Conservation (phyloP, 2,329 filamentous ascomycete genomes). For the Ascochyta fabae region DNA sequence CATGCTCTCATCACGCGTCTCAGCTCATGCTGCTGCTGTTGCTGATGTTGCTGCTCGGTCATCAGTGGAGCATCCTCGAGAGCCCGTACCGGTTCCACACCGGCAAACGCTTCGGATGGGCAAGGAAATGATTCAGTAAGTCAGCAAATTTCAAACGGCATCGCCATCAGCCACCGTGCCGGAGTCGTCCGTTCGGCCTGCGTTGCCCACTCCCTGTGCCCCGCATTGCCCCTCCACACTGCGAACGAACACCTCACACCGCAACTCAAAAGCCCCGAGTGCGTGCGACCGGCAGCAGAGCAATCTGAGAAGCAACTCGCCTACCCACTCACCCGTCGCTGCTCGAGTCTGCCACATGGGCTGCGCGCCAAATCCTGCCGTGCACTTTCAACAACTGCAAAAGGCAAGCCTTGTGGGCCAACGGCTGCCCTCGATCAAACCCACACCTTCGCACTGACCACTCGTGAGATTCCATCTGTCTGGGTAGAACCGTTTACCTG, state of each 20-base stretch:
- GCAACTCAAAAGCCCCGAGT: slow-evolving; percentile 15
- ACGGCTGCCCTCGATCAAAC: slow-evolving; percentile 1
- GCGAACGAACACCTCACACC: slow-evolving; percentile 15
- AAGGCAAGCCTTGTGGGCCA: slow-evolving; percentile 1
- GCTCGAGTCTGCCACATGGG: slow-evolving; percentile 7
- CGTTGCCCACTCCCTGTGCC: slow-evolving; percentile 1
- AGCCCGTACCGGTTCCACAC: neutral
- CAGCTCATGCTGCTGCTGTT: neutral
- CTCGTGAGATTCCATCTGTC: slow-evolving; percentile 2
- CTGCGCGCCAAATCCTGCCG: slow-evolving; percentile 5
- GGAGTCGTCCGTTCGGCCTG: slow-evolving; percentile 1
- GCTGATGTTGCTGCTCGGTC: too few relatives aligned
- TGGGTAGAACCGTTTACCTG: slow-evolving; percentile 16
- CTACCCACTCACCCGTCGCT: slow-evolving; percentile 3
- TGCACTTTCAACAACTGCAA: slow-evolving; percentile 7
- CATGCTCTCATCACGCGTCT: neutral
- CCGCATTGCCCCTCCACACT: slow-evolving; percentile 9
- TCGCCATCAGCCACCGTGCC: slow-evolving; percentile 4
- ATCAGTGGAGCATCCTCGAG: neutral
- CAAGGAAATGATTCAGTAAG: neutral
- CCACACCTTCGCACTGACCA: slow-evolving; percentile 14
- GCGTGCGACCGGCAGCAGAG: slow-evolving; percentile 8
- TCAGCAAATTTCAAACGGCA: neutral
- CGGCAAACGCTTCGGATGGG: neutral
- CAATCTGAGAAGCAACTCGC: slow-evolving; percentile 2